Conservation (phyloP, 495 filamentous ascomycete genomes). For the Rostrohypoxylon terebratum region DNA sequence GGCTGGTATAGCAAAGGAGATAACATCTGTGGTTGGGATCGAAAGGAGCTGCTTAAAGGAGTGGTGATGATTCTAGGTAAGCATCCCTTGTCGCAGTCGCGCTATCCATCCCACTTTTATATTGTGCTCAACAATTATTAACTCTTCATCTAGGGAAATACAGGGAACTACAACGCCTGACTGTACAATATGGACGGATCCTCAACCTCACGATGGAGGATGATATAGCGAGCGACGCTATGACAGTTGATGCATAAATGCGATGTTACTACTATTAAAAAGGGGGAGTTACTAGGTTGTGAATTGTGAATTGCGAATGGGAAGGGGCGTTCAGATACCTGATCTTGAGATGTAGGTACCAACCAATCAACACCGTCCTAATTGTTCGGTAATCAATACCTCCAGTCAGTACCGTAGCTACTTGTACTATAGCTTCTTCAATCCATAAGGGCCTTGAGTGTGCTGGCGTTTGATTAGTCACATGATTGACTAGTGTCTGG, state of each 20-base stretch:
- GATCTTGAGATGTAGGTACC: slow-evolving; percentile 17
- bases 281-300: slow-evolving; percentile 21
- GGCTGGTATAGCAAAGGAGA: slow-evolving; percentile 71
- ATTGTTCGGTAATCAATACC: slow-evolving; percentile 21
- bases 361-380: slow-evolving; percentile 15
- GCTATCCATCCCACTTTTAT: neutral
- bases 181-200: slow-evolving; percentile 87
- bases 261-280: slow-evolving; percentile 9
- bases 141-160: slow-evolving; percentile 79
- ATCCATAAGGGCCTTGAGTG: neutral
- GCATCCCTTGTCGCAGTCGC: slow-evolving; percentile 50
- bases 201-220: slow-evolving; percentile 72
- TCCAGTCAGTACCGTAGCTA: slow-evolving; percentile 29
- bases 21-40: slow-evolving; percentile 87
- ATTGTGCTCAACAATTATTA: slow-evolving; percentile 43
- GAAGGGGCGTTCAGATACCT: slow-evolving; percentile 15
- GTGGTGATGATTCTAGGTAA: slow-evolving; percentile 93
- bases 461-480: neutral
- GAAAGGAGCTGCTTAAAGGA: slow-evolving; percentile 84
- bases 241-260: slow-evolving; percentile 44
- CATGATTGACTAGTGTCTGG: neutral
- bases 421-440: slow-evolving; percentile 40
- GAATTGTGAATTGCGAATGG: neutral
- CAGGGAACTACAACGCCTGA: slow-evolving; percentile 88
- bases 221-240: slow-evolving; percentile 50